These are phyloP conservation scores for Coemansia furcata DNA, from an alignment of 192 early-diverging fungal species.

Conservation along the genomic window DNA sequence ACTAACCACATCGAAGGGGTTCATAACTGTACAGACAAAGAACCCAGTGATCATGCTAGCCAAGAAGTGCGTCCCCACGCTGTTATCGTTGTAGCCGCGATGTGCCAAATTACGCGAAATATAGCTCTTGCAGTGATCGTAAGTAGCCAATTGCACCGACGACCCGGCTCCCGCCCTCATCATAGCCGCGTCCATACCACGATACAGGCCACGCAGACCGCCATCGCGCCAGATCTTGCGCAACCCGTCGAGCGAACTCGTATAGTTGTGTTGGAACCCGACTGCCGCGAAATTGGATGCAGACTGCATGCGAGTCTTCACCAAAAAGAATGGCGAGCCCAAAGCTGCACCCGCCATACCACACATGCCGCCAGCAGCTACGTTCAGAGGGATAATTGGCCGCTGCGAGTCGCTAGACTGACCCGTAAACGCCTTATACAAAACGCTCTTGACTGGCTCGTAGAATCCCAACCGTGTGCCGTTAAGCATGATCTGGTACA, in stretches of 20 bases:
- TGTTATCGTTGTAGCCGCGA: slow-evolving; percentile 56
- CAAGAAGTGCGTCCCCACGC: slow-evolving; percentile 67
- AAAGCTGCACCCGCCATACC: slow-evolving; percentile 80
- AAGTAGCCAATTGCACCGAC: slow-evolving; percentile 85
- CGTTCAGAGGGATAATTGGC: slow-evolving; percentile 57
- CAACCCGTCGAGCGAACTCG: slow-evolving; percentile 64
- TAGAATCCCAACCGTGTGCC: slow-evolving; percentile 90
- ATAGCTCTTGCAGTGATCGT: slow-evolving; percentile 76
- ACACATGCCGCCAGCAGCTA: slow-evolving; percentile 70
- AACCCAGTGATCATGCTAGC: slow-evolving; percentile 79
- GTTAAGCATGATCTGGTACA: slow-evolving; percentile 91
- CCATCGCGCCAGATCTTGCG: slow-evolving; percentile 64
- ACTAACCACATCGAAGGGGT: slow-evolving; percentile 94
- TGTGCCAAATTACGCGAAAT: slow-evolving; percentile 57
- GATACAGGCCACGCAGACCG: slow-evolving; percentile 78
- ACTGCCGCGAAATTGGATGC: slow-evolving; percentile 69
- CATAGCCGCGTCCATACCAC: slow-evolving; percentile 89
- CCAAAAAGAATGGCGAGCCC: slow-evolving; percentile 83
- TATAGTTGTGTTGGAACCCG: slow-evolving; percentile 85
- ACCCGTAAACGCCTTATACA: slow-evolving; percentile 51
- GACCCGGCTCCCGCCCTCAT: slow-evolving; percentile 83
- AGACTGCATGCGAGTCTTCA: slow-evolving; percentile 87
- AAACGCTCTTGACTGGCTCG: slow-evolving; percentile 71
- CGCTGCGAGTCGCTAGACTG: slow-evolving; percentile 28
- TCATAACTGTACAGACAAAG: slow-evolving; percentile 88